Conservation (phyloP, 2,329 filamentous ascomycete genomes). For the Scorias spongiosa region DNA sequence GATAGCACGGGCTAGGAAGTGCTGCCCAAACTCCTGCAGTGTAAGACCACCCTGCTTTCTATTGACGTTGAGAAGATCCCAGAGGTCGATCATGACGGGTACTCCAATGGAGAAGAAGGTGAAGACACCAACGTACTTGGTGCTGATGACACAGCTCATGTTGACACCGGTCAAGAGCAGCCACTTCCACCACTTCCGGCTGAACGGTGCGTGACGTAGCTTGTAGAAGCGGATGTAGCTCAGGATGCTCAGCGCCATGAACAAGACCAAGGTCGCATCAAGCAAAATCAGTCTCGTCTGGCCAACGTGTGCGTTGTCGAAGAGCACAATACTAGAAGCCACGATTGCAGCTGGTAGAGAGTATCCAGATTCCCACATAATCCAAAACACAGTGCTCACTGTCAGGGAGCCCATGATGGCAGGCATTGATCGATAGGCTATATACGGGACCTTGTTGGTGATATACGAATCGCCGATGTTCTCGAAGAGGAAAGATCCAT, state of each 20-base stretch:
- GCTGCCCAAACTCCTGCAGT: constrained; percentile 68
- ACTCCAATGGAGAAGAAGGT: constrained; percentile 95
- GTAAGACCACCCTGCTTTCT: constrained; percentile 66
- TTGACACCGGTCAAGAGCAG: constrained; percentile 85
- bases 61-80: constrained; percentile 85
- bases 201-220: constrained; percentile 73
- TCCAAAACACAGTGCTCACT: constrained; percentile 84
- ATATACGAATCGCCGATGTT: constrained; percentile 99
- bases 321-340: constrained; percentile 70
- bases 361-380: constrained; percentile 99
- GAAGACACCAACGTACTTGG: constrained; percentile 93
- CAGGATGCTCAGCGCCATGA: constrained; percentile 88
- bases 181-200: constrained; percentile 99
- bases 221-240: constrained; percentile 98
- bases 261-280: constrained; percentile 83
- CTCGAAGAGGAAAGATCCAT: constrained; percentile 94
- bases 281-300: constrained; percentile 91
- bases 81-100: constrained; percentile 84
- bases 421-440: constrained; percentile 86
- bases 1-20: constrained; percentile 75
- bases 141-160: constrained; percentile 93
- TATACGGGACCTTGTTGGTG: constrained; percentile 89
- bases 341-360: constrained; percentile 83
- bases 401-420: constrained; percentile 84
- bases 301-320: constrained; percentile 95